These are phyloP conservation scores for Albatrellus ellisii DNA, from an alignment of 768 basidiomycete genomes.

Conservation along the genomic window DNA sequence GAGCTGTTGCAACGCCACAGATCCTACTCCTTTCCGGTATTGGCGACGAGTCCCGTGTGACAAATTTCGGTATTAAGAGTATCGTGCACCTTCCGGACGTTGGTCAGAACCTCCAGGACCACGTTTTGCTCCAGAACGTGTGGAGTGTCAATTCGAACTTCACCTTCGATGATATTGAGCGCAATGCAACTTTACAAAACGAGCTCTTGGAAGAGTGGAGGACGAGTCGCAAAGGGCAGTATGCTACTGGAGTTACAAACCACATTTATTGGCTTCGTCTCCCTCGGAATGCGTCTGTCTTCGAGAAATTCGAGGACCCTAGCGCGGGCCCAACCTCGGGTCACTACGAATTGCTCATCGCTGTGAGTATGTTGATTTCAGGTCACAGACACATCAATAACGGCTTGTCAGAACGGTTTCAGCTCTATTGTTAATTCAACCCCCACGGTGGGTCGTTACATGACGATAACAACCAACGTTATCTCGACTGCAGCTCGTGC, in stretches of 20 bases:
- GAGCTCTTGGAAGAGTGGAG: conserved; percentile 7
- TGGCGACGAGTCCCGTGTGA: conserved; percentile 18
- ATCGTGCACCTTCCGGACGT: conserved; percentile 23
- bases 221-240: conserved; percentile 3
- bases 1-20: neutral
- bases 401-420: conserved; percentile 2
- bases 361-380: neutral
- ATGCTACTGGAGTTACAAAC: neutral
- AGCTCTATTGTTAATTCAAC: conserved; percentile 1
- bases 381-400: neutral
- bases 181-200: conserved; percentile 6
- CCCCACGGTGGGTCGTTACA: conserved; percentile 14
- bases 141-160: conserved; percentile 5
- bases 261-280: conserved; percentile 6
- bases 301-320: conserved; percentile 7
- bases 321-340: conserved; percentile 9
- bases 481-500: conserved; percentile 16
- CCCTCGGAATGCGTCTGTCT: conserved; percentile 5
- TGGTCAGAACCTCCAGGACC: conserved; percentile 25
- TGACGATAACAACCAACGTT: conserved; percentile 9
- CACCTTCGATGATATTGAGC: conserved; percentile 4
- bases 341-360: conserved; percentile 9
- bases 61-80: conserved; percentile 17
- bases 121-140: conserved; percentile 2
- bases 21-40: conserved; percentile 22